These are phyloP conservation scores for Paraleonurus japonicus DNA, from an alignment of 257 asterid genomes.

Conservation along the genomic window DNA sequence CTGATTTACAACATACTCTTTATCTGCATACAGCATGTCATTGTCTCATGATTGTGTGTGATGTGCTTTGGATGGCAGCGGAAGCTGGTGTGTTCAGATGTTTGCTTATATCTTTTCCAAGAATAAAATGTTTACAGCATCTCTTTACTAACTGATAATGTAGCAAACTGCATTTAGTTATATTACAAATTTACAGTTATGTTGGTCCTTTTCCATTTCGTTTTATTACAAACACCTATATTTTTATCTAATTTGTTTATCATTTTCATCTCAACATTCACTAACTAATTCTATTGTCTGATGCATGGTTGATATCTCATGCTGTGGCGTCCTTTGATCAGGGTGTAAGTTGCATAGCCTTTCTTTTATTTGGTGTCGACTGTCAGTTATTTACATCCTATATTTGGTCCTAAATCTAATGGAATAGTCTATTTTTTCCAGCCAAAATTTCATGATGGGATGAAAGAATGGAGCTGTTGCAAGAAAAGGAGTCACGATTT, in stretches of 20 bases:
- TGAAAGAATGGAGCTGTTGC: constrained; percentile 99
- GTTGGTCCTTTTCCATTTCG: not conserved
- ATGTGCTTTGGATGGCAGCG: not conserved
- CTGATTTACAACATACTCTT: not conserved
- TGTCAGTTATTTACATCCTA: constrained; percentile 3
- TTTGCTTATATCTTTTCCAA: not conserved
- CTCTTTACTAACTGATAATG: not conserved
- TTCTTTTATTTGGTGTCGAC: constrained; percentile 2
- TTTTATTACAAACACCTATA: not conserved
- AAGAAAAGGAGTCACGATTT: constrained; percentile 93
- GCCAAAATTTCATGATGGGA: constrained; percentile 96
- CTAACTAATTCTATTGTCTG: constrained; percentile 25
- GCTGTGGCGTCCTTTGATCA: constrained; percentile 29
- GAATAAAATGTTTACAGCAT: not conserved
- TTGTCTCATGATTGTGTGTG: not conserved
- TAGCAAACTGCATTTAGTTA: not conserved
- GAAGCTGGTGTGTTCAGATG: not conserved
- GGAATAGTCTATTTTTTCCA: constrained; percentile 29
- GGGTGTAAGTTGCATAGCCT: constrained; percentile 42
- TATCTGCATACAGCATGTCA: not conserved
- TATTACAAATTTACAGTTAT: not conserved
- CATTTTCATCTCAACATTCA: not conserved
- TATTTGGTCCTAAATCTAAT: constrained; percentile 13
- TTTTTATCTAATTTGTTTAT: not conserved
- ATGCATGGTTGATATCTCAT: constrained; percentile 18